These are phyloP conservation scores for Ustilago loliicola DNA, from an alignment of 1,284 basidiomycete genomes.

Conservation along the genomic window DNA sequence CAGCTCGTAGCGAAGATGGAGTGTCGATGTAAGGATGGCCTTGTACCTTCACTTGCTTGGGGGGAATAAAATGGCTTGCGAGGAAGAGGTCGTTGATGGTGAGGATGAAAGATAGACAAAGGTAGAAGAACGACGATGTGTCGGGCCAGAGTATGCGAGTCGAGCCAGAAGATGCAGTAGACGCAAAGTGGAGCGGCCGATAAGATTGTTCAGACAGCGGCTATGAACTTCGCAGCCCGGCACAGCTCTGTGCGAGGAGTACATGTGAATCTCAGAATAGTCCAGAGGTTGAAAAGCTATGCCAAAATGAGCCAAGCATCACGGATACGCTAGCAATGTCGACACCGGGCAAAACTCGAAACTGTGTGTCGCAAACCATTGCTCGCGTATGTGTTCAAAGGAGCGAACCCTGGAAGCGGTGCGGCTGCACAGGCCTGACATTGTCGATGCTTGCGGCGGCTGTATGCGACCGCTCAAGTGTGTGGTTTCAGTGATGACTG, in stretches of 20 bases:
- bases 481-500: no score
- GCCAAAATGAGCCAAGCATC: no score
- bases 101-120: not conserved
- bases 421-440: not conserved
- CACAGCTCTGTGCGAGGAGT: not conserved
- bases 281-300: not conserved
- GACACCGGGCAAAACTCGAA: not conserved
- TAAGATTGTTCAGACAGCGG: slow-evolving; percentile 1
- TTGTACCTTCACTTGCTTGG: no score
- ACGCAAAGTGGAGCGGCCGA: slow-evolving; percentile 6
- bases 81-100: not conserved
- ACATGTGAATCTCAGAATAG: not conserved
- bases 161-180: not conserved
- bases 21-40: no score
- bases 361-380: slow-evolving; percentile 14
- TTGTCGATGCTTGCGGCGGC: not conserved
- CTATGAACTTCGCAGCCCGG: not conserved
- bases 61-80: no score
- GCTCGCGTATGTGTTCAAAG: not conserved
- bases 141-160: not conserved
- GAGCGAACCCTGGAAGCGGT: not conserved
- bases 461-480: not conserved
- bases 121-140: not conserved
- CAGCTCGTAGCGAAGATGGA: not conserved
- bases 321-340: not conserved